Conservation (phyloP, 2,329 filamentous ascomycete genomes). For the Dactylellina cionopaga region DNA sequence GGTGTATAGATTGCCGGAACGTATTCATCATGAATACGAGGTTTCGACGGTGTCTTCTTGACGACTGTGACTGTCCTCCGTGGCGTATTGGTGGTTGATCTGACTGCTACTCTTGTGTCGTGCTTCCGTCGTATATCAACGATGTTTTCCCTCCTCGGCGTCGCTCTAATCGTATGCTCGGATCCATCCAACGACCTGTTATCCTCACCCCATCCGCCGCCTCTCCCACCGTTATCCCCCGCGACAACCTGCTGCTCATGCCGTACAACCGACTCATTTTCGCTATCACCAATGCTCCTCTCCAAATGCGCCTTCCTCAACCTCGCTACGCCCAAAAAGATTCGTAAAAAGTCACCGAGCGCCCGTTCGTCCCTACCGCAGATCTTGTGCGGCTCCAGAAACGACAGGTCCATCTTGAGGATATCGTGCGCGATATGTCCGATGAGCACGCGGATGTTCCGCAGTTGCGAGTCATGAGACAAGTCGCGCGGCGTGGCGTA, state of each 20-base stretch:
- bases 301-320: constrained; percentile 43
- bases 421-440: constrained; percentile 87
- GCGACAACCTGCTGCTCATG: constrained; percentile 19
- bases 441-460: constrained; percentile 63
- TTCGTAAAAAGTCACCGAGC: constrained; percentile 43
- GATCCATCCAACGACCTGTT: constrained; percentile 35
- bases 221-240: constrained; percentile 13
- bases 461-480: constrained; percentile 45
- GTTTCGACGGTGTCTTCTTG: constrained; percentile 32
- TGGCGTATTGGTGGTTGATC: constrained; percentile 4
- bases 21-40: constrained; percentile 17
- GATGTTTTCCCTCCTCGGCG: neutral
- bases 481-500: constrained; percentile 48
- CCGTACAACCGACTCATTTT: neutral
- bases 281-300: too few species aligned
- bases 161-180: constrained; percentile 34
- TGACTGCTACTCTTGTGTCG: constrained; percentile 6
- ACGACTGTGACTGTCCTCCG: constrained; percentile 2
- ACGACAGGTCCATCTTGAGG: constrained; percentile 89
- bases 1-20: constrained; percentile 19
- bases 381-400: constrained; percentile 58
- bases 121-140: neutral
- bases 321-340: constrained; percentile 49
- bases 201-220: constrained; percentile 3
- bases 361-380: constrained; percentile 41